A percentile compares a stretch with the other conserved stretches of the same genome.
These are phyloP conservation scores for Wickerhamomyces queroliae DNA, from an alignment of 805 yeast species.

Conservation along the genomic window DNA sequence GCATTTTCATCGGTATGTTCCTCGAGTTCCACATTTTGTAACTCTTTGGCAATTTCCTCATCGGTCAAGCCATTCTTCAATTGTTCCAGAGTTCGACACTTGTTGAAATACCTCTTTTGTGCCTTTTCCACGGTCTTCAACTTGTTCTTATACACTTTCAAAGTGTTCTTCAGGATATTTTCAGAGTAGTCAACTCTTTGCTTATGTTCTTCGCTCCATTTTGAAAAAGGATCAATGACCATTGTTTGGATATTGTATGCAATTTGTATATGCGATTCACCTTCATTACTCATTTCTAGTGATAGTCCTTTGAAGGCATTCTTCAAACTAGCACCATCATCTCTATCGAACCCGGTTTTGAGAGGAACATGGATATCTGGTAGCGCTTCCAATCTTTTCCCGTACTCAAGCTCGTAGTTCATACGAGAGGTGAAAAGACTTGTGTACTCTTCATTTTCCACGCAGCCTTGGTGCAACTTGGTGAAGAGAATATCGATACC, in stretches of 20 bases:
- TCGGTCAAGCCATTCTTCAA: conserved; percentile 42
- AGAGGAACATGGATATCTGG: conserved; percentile 30
- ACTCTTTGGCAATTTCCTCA: conserved; percentile 31
- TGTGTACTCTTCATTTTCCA: conserved; percentile 66
- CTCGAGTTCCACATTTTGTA: conserved; percentile 9
- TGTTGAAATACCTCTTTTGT: conserved; percentile 69
- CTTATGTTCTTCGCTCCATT: conserved; percentile 72
- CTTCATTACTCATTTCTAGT: conserved; percentile 51
- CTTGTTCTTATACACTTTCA: conserved; percentile 45
- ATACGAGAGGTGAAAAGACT: conserved; percentile 61
- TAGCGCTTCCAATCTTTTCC: conserved; percentile 43
- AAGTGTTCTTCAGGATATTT: conserved; percentile 41
- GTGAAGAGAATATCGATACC: conserved; percentile 47
- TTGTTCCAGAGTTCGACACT: conserved; percentile 70
- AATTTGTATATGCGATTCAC: conserved; percentile 50
- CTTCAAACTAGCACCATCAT: conserved; percentile 63
- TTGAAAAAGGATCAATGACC: conserved; percentile 65
- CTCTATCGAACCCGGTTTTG: conserved; percentile 38
- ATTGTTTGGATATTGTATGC: conserved; percentile 53
- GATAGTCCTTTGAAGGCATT: conserved; percentile 55
- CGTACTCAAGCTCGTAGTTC: conserved; percentile 67
- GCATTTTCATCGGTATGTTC: conserved; percentile 17
- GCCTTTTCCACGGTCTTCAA: conserved; percentile 42
- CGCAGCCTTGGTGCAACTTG: conserved; percentile 54
- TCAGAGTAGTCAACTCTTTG: conserved; percentile 61